These are phyloP conservation scores for Rhynchosporium secalis DNA, from an alignment of 2,329 filamentous ascomycete species.

Conservation along the genomic window DNA sequence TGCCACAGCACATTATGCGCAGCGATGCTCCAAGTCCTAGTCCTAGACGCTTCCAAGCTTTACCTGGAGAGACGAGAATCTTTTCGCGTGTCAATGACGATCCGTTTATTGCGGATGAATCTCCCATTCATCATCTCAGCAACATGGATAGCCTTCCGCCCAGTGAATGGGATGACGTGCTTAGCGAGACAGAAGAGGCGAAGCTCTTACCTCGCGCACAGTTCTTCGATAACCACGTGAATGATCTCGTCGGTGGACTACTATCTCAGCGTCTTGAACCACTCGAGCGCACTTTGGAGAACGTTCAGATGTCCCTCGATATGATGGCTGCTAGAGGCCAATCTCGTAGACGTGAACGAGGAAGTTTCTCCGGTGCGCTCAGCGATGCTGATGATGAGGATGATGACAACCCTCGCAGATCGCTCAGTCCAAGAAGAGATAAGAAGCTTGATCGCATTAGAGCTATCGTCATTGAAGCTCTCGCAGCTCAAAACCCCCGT, in stretches of 20 bases:
- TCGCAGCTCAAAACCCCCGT: conserved; percentile 53
- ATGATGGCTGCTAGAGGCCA: conserved; percentile 55
- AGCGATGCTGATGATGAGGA: conserved; percentile 95
- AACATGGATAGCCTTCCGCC: conserved; percentile 63
- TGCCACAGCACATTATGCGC: conserved; percentile 54
- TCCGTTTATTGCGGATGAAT: conserved; percentile 39
- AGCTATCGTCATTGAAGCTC: conserved; percentile 69
- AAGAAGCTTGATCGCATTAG: conserved; percentile 82
- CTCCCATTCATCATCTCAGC: conserved; percentile 63
- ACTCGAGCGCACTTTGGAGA: conserved; percentile 74
- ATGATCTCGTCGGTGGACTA: conserved; percentile 77
- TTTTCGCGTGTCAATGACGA: conserved; percentile 50
- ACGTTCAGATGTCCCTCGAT: conserved; percentile 70
- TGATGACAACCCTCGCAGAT: conserved; percentile 70
- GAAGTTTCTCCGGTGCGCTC: conserved; percentile 68
- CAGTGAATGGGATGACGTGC: conserved; percentile 90
- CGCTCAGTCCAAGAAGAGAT: conserved; percentile 76
- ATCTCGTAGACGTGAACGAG: conserved; percentile 58
- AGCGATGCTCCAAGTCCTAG: conserved; percentile 75
- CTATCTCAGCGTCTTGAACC: conserved; percentile 77
- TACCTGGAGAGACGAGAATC: conserved; percentile 49
- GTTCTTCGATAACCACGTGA: conserved; percentile 91
- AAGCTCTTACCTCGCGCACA: conserved; percentile 79
- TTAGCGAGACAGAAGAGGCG: conserved; percentile 78
- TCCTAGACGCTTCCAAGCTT: conserved; percentile 54